Conservation (phyloP, 2,329 filamentous ascomycete genomes). For the Paracoccidioides brasiliensis region DNA sequence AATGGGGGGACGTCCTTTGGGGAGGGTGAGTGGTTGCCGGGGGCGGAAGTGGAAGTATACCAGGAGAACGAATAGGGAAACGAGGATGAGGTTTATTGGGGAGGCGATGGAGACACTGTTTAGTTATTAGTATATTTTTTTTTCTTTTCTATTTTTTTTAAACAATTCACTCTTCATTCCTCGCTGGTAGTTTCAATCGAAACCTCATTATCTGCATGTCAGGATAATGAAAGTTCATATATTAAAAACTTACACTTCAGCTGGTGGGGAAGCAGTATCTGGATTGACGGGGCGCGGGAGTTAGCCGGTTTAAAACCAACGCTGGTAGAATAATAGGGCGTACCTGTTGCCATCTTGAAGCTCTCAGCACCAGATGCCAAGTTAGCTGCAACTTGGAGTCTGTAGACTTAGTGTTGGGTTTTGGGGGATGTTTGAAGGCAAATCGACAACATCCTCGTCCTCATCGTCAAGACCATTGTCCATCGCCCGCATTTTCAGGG, state of each 20-base stretch:
- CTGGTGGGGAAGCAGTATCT: slow-evolving; percentile 14
- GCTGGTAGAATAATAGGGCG: background rate
- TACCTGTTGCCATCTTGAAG: background rate
- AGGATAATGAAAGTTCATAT: background rate
- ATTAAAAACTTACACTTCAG: slow-evolving; percentile 21
- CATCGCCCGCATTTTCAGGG: no score
- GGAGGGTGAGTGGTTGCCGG: slow-evolving; percentile 38
- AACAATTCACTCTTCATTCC: background rate
- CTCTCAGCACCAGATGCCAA: background rate
- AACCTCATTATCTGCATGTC: background rate
- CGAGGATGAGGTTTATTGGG: slow-evolving; percentile 48
- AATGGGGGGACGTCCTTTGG: slow-evolving; percentile 48
- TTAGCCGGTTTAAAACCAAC: background rate
- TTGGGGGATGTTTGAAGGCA: background rate
- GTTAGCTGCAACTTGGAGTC: background rate
- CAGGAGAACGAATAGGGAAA: slow-evolving; percentile 44
- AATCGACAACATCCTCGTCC: background rate
- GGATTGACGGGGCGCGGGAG: background rate
- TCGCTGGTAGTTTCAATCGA: background rate
- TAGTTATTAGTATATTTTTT: background rate
- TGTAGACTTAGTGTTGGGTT: background rate
- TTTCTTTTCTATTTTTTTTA: background rate
- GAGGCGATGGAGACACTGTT: slow-evolving; percentile 42
- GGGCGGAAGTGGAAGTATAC: slow-evolving; percentile 48
- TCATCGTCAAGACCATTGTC: no score